phyloP scores from a whole-genome alignment of 2,329 filamentous ascomycete genomes.

The Ophiostoma angusticollis region DNA sequence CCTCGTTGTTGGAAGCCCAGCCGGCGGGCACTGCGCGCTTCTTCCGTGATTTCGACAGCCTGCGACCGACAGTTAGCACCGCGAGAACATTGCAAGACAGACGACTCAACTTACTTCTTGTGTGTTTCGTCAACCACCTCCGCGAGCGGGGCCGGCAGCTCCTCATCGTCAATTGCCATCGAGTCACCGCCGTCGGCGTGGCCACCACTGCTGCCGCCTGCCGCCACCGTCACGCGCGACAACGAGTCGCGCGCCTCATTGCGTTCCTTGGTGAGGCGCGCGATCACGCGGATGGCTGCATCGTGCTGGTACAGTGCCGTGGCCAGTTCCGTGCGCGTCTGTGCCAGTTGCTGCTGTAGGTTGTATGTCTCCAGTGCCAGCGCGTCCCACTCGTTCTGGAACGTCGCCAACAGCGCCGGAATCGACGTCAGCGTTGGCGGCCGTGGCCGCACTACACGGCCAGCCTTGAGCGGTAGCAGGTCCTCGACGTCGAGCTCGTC shows the following conservation, averaged over 20 bases:
- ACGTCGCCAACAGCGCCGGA: slow-evolving; percentile 81
- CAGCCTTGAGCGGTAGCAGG: slow-evolving; percentile 73
- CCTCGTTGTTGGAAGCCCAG: slow-evolving; percentile 66
- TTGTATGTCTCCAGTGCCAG: slow-evolving; percentile 85
- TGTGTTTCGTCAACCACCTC: slow-evolving; percentile 70
- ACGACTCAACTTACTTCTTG: slow-evolving; percentile 48
- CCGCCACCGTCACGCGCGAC: slow-evolving; percentile 63
- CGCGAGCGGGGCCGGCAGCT: slow-evolving; percentile 57
- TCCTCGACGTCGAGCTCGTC: slow-evolving; percentile 75
- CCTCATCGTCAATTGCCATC: slow-evolving; percentile 83
- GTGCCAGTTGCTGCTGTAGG: slow-evolving; percentile 74
- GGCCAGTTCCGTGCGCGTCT: slow-evolving; percentile 85
- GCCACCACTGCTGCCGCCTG: slow-evolving; percentile 37
- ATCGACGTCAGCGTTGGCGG: slow-evolving; percentile 93
- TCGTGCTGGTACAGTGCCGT: slow-evolving; percentile 94
- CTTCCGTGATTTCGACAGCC: slow-evolving; percentile 75
- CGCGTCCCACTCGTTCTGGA: slow-evolving; percentile 98
- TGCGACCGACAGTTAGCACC: slow-evolving; percentile 25
- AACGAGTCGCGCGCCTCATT: slow-evolving; percentile 86
- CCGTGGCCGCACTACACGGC: slow-evolving; percentile 72
- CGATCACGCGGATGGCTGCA: slow-evolving; percentile 90
- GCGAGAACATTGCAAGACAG: not conserved
- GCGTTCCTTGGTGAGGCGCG: slow-evolving; percentile 75
- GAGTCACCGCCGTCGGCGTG: slow-evolving; percentile 47
- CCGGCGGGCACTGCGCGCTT: slow-evolving; percentile 76